Conservation (phyloP, 2,329 filamentous ascomycete species). For the Lojkania enalia region DNA sequence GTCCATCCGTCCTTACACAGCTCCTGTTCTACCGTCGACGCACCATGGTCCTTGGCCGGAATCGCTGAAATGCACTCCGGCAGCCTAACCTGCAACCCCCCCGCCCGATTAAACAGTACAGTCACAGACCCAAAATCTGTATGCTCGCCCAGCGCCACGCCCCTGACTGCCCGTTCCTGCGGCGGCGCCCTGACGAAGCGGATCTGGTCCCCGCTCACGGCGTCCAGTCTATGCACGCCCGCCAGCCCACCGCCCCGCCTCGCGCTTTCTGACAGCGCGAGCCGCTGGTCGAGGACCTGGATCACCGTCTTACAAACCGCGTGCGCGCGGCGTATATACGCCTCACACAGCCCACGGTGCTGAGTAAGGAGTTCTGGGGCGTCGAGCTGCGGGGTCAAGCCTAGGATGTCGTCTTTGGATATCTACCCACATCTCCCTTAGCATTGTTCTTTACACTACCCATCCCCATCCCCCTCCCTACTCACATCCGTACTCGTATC, state of each 20-base stretch:
- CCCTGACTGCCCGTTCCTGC: conserved; percentile 48
- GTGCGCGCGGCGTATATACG: conserved; percentile 53
- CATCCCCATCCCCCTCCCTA: background rate
- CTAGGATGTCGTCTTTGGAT: conserved; percentile 58
- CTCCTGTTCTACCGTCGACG: conserved; percentile 8
- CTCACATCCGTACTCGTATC: too few relatives aligned
- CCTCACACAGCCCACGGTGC: conserved; percentile 43
- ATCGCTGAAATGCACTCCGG: conserved; percentile 35
- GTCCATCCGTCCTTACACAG: conserved; percentile 49
- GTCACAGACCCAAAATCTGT: conserved; percentile 62
- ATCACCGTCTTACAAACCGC: conserved; percentile 52
- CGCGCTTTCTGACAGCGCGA: conserved; percentile 38
- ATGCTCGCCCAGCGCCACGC: conserved; percentile 55
- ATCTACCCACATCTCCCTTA: conserved; percentile 32
- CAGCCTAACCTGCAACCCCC: conserved; percentile 58
- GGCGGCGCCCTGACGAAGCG: conserved; percentile 57
- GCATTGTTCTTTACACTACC: too few relatives aligned
- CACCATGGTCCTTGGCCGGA: background rate
- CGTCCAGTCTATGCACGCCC: conserved; percentile 51
- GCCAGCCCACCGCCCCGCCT: conserved; percentile 44
- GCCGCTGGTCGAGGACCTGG: conserved; percentile 48
- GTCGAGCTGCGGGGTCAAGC: conserved; percentile 43
- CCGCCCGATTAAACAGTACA: conserved; percentile 59
- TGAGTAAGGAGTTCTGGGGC: conserved; percentile 48
- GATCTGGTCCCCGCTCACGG: conserved; percentile 56